Evolutionary conservation across 2,329 filamentous ascomycete genomes (phyloP).

Genomic region (Colletotrichum sp.): DNA sequence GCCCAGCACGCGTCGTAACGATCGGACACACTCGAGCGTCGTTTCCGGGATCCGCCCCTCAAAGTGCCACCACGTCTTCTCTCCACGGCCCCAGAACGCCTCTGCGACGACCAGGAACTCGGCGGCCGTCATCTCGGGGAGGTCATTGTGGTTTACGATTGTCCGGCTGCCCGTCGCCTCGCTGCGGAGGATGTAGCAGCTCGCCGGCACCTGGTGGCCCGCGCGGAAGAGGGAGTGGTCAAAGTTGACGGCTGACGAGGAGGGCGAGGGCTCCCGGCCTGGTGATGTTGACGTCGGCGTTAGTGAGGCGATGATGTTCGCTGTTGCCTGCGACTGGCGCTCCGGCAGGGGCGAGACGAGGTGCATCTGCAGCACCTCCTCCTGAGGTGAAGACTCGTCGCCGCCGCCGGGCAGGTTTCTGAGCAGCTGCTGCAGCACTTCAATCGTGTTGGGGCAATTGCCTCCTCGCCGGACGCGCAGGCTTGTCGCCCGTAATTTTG

Average conservation of each 20-base stretch:
- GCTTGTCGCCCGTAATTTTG: conserved; percentile 70
- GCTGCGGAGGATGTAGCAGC: conserved; percentile 73
- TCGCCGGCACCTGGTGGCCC: conserved; percentile 60
- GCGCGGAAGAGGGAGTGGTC: conserved; percentile 64
- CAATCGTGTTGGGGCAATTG: conserved; percentile 74
- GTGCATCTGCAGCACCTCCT: conserved; percentile 35
- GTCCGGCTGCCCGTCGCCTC: conserved; percentile 65
- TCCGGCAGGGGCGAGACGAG: conserved; percentile 61
- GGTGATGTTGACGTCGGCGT: conserved; percentile 27
- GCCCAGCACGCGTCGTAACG: conserved; percentile 46
- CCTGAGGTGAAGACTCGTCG: background rate
- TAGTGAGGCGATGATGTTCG: conserved; percentile 60
- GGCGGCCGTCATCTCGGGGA: conserved; percentile 68
- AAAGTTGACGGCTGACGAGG: conserved; percentile 50
- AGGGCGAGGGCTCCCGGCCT: conserved; percentile 11
- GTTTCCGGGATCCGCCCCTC: conserved; percentile 70
- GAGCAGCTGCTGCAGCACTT: conserved; percentile 72
- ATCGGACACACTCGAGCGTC: conserved; percentile 61
- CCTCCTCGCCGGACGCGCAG: conserved; percentile 69
- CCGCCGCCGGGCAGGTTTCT: conserved; percentile 2
- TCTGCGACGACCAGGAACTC: conserved; percentile 60
- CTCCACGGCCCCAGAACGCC: conserved; percentile 35
- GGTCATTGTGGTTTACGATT: conserved; percentile 71
- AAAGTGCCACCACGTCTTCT: conserved; percentile 69
- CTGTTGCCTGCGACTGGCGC: conserved; percentile 52